These are phyloP conservation scores for Saccharum spontaneum DNA, from an alignment of 176 grass and related monocot genomes.

Conservation along the genomic window DNA sequence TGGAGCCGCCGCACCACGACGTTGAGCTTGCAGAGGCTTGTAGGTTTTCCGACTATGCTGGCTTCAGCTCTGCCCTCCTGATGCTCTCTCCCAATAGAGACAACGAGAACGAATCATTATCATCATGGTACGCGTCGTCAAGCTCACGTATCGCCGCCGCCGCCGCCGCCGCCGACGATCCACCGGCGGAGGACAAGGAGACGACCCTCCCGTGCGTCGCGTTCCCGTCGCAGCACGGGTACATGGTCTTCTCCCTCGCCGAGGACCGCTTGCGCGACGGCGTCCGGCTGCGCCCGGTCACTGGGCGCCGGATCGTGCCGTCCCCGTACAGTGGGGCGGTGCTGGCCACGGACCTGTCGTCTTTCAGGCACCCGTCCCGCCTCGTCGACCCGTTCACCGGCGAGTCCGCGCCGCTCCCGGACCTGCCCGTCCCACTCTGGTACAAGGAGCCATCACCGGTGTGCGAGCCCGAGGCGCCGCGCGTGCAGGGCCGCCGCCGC, in stretches of 20 bases:
- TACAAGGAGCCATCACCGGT: neutral
- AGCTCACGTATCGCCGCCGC: neutral
- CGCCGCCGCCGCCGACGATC: neutral
- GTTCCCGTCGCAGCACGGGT: constrained; percentile 15
- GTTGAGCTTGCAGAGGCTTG: neutral
- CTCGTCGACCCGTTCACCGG: constrained; percentile 33
- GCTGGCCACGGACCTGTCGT: constrained; percentile 23
- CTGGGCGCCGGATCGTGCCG: constrained; percentile 18
- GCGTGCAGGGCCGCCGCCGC: neutral
- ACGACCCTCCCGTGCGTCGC: constrained; percentile 11
- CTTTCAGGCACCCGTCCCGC: constrained; percentile 4
- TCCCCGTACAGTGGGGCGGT: constrained; percentile 20
- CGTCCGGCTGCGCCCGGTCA: neutral
- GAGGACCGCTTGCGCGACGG: neutral
- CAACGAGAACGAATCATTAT: neutral
- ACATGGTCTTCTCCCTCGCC: constrained; percentile 10
- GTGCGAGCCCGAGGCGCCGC: neutral
- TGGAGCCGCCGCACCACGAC: neutral
- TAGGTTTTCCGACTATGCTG: too few relatives aligned
- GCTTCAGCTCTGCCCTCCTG: neutral
- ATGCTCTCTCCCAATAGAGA: neutral
- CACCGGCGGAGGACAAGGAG: neutral
- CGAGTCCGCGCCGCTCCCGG: constrained; percentile 30
- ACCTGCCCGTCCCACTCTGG: constrained; percentile 31
- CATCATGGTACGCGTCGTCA: neutral